Percentiles rank a stretch among this genome's conserved stretches.
phyloP scores from a whole-genome alignment of 306 rosid species.

The Begonia masoniana region DNA sequence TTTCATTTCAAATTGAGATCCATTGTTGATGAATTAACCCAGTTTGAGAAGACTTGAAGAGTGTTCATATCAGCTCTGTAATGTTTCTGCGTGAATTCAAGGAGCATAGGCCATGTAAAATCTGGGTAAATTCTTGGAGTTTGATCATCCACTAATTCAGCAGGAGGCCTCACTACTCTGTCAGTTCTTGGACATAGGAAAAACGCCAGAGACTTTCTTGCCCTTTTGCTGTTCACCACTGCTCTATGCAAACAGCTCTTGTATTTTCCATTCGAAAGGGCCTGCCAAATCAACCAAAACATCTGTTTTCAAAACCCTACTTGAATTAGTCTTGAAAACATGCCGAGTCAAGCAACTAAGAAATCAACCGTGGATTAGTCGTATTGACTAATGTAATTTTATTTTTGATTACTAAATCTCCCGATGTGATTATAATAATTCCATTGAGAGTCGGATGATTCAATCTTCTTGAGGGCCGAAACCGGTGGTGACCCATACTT shows the following conservation, averaged over 20 bases:
- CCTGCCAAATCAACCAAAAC: slow-evolving; percentile 1
- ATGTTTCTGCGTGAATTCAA: slow-evolving; percentile 45
- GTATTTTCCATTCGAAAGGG: slow-evolving; percentile 20
- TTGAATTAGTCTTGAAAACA: too few relatives aligned
- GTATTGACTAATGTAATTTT: too few relatives aligned
- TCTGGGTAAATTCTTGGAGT: slow-evolving; percentile 43
- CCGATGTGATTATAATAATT: too few relatives aligned
- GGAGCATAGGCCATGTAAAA: slow-evolving; percentile 63
- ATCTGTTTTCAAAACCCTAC: too few relatives aligned
- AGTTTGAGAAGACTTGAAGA: slow-evolving; percentile 49
- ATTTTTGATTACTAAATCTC: too few relatives aligned
- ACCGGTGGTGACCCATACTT: too few relatives aligned
- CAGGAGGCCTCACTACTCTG: slow-evolving; percentile 50
- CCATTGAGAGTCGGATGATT: too few relatives aligned
- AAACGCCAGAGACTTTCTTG: slow-evolving; percentile 68
- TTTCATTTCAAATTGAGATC: background rate
- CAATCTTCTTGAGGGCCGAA: too few relatives aligned
- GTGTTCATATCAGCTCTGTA: slow-evolving; percentile 60
- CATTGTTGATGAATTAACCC: slow-evolving; percentile 14
- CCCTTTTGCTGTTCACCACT: slow-evolving; percentile 37
- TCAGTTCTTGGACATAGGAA: slow-evolving; percentile 65
- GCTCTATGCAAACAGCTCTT: slow-evolving; percentile 63
- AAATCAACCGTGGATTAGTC: too few relatives aligned
- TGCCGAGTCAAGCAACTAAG: too few relatives aligned
- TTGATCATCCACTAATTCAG: slow-evolving; percentile 25